phyloP scores from a whole-genome alignment of 2,329 filamentous ascomycete species.

The Clarireedia sp. region DNA sequence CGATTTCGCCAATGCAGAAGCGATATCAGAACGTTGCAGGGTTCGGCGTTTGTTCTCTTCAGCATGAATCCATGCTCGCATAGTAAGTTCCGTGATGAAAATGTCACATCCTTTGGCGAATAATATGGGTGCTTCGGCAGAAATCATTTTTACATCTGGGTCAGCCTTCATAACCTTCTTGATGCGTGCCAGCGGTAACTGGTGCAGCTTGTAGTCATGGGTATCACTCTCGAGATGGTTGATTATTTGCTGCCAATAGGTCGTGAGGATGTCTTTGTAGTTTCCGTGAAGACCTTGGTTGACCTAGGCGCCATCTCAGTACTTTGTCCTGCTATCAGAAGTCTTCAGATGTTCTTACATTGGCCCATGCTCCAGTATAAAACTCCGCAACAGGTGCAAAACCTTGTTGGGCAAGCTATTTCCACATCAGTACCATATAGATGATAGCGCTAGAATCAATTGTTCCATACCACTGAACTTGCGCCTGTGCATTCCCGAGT shows the following conservation, averaged over 20 bases:
- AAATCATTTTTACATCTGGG: slow-evolving; percentile 99
- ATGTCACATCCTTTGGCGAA: slow-evolving; percentile 99
- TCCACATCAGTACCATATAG: slow-evolving; percentile 19
- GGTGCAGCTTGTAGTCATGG: slow-evolving; percentile 98
- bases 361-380: slow-evolving; percentile 91
- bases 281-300: slow-evolving; percentile 89
- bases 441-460: not conserved
- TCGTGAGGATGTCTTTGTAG: slow-evolving; percentile 95
- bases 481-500: slow-evolving; percentile 43
- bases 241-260: slow-evolving; percentile 99
- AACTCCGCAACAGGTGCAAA: slow-evolving; percentile 84
- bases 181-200: slow-evolving; percentile 92
- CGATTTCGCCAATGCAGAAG: slow-evolving; percentile 88
- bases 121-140: slow-evolving; percentile 91
- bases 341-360: slow-evolving; percentile 49
- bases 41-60: slow-evolving; percentile 98
- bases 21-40: slow-evolving; percentile 91
- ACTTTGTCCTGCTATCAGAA: slow-evolving; percentile 6
- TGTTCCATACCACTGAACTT: slow-evolving; percentile 54
- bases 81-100: slow-evolving; percentile 97
- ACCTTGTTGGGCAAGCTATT: slow-evolving; percentile 74
- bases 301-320: slow-evolving; percentile 48
- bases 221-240: slow-evolving; percentile 89
- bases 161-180: slow-evolving; percentile 99
- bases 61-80: slow-evolving; percentile 99